Base-by-base conservation (phyloP, 345 rosid species). In the Lumnitzera littorea region DNA sequence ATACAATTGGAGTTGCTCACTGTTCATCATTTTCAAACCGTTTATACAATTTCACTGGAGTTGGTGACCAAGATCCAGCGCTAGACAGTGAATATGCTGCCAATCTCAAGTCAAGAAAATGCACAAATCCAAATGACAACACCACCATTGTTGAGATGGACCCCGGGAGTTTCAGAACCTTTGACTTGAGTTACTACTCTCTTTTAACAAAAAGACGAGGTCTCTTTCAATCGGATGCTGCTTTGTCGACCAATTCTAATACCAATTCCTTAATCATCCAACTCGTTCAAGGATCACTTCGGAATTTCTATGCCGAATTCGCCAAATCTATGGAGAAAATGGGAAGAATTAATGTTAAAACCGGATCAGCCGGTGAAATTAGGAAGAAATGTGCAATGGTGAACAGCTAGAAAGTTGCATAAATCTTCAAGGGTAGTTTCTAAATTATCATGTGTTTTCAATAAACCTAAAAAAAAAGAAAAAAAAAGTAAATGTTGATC, bases 281-380 rank as follows among this genome's bases (percentile, higher is more conserved):
- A 49, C 67, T 89, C 13, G 76, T 82, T 13, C 55, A 70, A 6
- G 95, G 91, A 24, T 67, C 98, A 2, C 55, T 62, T 6, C 11
- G 70, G 2, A 76, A 69, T 53, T 87, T 87, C 74, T 87, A 49
- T 17, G 68, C 72, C 25, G 85, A 84, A 46, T 91, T 91, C 27
- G 91, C 83, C 4, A 50, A 47, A 24, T 79, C 96, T 5, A 76
- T 91, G 92, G 96, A 85, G 82, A 89, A 84, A 74, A 74, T 89
- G 92, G 91, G 85, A 11, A 66, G 79, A 56, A 55, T 80, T 55
- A 61, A 85, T 48, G 98, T 85, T 2, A 87, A 80, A 71, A 84
- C 91, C 0, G 96, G 98, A 6, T 51, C 86, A 9, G 15, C 24
- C 8, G 95, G 98, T 0, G 84, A 80, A 61, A 89, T 91, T 48